phyloP scores from a whole-genome alignment of 2,329 filamentous ascomycete species.

The Pseudocercospora crystallina region DNA sequence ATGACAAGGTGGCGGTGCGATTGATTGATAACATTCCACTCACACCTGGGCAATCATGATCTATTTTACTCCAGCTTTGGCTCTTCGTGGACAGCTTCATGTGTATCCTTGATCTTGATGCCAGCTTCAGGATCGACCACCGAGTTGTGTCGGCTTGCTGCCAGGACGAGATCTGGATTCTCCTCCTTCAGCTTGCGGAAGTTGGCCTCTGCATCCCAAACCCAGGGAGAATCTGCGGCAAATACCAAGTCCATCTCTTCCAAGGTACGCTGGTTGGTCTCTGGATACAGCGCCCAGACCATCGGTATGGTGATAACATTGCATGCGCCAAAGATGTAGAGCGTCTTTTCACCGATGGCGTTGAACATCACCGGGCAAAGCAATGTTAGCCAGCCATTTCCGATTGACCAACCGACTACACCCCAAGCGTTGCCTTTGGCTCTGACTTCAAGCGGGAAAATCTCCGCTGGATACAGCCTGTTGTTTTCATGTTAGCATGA shows the following conservation, averaged over 20 bases:
- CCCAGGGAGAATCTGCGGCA: conserved; percentile 64
- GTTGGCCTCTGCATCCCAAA: conserved; percentile 68
- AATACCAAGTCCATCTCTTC: conserved; percentile 77
- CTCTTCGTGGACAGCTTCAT: conserved; percentile 18
- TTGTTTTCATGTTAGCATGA: no score
- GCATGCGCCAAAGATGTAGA: conserved; percentile 70
- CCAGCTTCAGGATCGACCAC: conserved; percentile 28
- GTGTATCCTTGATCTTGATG: conserved; percentile 14
- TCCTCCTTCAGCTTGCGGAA: conserved; percentile 63
- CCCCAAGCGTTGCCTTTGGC: conserved; percentile 76
- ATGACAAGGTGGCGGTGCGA: conserved; percentile 72
- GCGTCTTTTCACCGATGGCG: conserved; percentile 66
- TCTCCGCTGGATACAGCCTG: conserved; percentile 54
- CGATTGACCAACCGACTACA: conserved; percentile 73
- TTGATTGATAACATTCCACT: conserved; percentile 82
- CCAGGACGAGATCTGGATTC: conserved; percentile 45
- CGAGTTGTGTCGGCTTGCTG: conserved; percentile 30
- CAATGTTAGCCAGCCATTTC: conserved; percentile 60
- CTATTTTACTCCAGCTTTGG: conserved; percentile 3
- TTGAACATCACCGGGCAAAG: conserved; percentile 57
- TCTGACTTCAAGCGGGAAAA: conserved; percentile 69
- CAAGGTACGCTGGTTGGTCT: conserved; percentile 68
- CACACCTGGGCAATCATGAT: not conserved
- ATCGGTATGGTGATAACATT: conserved; percentile 67
- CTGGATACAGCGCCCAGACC: conserved; percentile 72